Percentiles rank a stretch among this genome's conserved stretches.
Evolutionary conservation across 2,329 filamentous ascomycete genomes (phyloP).

Genomic region (Claviceps arundinis): DNA sequence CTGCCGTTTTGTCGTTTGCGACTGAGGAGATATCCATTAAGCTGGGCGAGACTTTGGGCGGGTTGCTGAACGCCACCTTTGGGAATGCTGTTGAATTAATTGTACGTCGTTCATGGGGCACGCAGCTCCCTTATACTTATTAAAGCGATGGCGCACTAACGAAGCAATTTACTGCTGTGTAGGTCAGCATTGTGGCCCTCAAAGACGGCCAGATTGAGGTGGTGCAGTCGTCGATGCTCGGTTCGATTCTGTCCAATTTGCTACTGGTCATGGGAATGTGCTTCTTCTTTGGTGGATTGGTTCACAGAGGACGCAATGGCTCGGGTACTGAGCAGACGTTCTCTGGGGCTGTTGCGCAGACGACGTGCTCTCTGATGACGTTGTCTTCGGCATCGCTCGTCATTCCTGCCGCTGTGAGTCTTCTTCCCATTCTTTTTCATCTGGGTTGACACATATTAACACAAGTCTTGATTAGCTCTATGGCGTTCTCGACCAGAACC

Average conservation of each 20-base stretch:
- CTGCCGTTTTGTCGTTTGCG: constrained; percentile 60
- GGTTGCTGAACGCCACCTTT: constrained; percentile 63
- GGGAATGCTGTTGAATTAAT: constrained; percentile 72
- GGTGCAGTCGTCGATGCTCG: constrained; percentile 96
- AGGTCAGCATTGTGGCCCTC: constrained; percentile 89
- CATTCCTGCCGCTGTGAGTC: constrained; percentile 53
- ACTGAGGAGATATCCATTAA: constrained; percentile 64
- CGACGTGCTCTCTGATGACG: constrained; percentile 62
- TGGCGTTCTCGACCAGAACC: constrained; percentile 40
- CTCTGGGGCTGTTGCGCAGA: constrained; percentile 64
- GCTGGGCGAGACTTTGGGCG: constrained; percentile 61
- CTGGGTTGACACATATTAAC: background rate
- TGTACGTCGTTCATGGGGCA: constrained; percentile 29
- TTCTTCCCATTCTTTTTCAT: background rate
- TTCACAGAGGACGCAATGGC: constrained; percentile 43
- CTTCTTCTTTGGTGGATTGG: constrained; percentile 62
- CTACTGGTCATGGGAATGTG: constrained; percentile 75
- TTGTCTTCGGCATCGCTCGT: constrained; percentile 66
- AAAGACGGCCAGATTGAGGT: constrained; percentile 78
- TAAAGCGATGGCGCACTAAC: background rate
- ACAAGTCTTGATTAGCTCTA: constrained; percentile 38
- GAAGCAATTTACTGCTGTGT: constrained; percentile 1
- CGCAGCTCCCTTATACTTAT: background rate
- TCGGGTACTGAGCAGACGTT: constrained; percentile 55
- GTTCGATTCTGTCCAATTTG: constrained; percentile 88